Evolutionary conservation across 169 alveolate species (phyloP), one percentile per base, ranked within the genome.

Genomic region (Amoebophrya sp.): DNA sequence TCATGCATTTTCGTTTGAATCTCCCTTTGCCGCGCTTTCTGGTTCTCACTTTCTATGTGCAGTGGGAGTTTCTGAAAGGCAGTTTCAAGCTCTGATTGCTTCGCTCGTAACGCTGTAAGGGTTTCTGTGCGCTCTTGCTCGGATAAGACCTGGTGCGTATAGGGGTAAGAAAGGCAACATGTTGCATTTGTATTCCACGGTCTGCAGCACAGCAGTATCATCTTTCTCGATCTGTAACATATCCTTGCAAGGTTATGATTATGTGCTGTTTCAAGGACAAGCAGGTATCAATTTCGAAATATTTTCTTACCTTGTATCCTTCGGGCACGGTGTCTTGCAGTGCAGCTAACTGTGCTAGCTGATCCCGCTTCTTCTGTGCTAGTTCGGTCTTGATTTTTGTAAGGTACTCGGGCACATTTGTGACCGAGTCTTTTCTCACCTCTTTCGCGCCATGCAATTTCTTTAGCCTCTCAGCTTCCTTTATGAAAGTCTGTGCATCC

Each of bases 111-210:
- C 26, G 83, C 83, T 1, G 83, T 36, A 6, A 65, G 83, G 2
- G 83, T 65, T 36, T 65, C 83, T 6, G 83, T 65, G 33, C 83
- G 83, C 83, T 65, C 83, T 10, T 65, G 39, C 83, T 65, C 83
- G 2, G 83, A 65, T 1, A 65, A 36, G 33, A 65, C 83, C 83
- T 65, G 33, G n/a, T n/a, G n/a, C n/a, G n/a, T n/a, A n/a, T n/a
- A n/a, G n/a, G n/a, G n/a, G 65, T 18, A 6, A 47, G 65, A 6
- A 47, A 18, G 65, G 65, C 6, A 47, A 47, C 29, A 47, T 47
- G 65, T 47, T 18, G 65, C 65, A 47, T 47, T 6, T 47, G 6
- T 6, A 47, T 18, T 47, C 18, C 29, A 47, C 18, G 65, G 6
- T 47, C 65, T 47, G n/a, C n/a, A n/a, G n/a, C n/a, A n/a, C n/a